Percentiles rank a stretch among this genome's conserved stretches.
These are phyloP conservation scores for Psilocybe mexicana DNA, from an alignment of 1,284 basidiomycete species.

Conservation along the genomic window DNA sequence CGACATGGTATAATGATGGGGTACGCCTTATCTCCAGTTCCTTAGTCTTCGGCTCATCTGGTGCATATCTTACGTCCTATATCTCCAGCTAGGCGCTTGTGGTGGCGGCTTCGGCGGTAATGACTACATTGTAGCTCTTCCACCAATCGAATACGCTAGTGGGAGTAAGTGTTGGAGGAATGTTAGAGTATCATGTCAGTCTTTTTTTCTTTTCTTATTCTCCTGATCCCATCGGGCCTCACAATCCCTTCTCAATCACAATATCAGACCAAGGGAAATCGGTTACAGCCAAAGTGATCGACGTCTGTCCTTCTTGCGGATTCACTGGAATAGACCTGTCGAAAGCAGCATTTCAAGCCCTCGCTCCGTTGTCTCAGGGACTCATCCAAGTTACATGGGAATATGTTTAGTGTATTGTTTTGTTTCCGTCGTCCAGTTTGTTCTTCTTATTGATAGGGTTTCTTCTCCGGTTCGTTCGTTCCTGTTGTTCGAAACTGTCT, in stretches of 20 bases:
- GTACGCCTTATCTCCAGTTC: constrained; percentile 1
- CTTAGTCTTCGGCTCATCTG: too few species aligned
- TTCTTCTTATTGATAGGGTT: not conserved
- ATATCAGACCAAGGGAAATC: constrained; percentile 22
- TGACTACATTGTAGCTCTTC: constrained; percentile 32
- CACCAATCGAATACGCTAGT: constrained; percentile 22
- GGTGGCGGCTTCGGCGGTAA: constrained; percentile 24
- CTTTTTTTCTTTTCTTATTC: not conserved
- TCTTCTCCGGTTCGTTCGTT: not conserved
- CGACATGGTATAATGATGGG: constrained; percentile 19
- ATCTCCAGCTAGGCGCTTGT: constrained; percentile 28
- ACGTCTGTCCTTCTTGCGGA: constrained; percentile 30
- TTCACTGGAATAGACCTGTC: constrained; percentile 27
- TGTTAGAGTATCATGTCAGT: constrained; percentile 30
- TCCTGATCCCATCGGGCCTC: not conserved
- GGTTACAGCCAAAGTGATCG: constrained; percentile 23
- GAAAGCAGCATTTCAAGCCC: constrained; percentile 22
- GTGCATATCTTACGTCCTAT: not conserved
- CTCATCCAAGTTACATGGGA: constrained; percentile 24
- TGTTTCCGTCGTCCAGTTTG: not conserved
- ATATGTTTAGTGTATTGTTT: constrained; percentile 12
- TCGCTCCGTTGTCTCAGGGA: constrained; percentile 22
- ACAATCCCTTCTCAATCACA: not conserved
- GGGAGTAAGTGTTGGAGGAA: constrained; percentile 29
- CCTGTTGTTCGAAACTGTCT: too few species aligned